Conservation (phyloP, 2,329 filamentous ascomycete species). For the Thermoascus crustaceus region DNA sequence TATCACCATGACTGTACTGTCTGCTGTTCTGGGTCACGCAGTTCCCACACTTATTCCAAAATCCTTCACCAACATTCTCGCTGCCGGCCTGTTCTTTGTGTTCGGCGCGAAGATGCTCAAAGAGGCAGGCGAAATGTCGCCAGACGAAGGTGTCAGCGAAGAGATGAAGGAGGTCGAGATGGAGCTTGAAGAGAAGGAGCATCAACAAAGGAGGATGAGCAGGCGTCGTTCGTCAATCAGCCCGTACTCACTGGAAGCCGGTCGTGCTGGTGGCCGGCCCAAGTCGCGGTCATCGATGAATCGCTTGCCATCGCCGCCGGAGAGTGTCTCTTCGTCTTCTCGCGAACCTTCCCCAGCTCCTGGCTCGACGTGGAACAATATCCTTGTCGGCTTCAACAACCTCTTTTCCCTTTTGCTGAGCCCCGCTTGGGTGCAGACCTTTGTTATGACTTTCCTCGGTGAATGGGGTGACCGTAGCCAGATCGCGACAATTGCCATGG, state of each 20-base stretch:
- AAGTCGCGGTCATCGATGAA: constrained; percentile 63
- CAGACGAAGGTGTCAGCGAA: constrained; percentile 83
- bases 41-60: constrained; percentile 86
- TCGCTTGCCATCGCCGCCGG: constrained; percentile 69
- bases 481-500: constrained; percentile 98
- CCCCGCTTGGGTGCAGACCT: constrained; percentile 97
- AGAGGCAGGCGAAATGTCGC: constrained; percentile 82
- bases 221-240: constrained; percentile 61
- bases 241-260: constrained; percentile 73
- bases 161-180: constrained; percentile 97
- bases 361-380: constrained; percentile 36
- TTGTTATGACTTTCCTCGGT: constrained; percentile 96
- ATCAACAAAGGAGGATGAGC: constrained; percentile 58
- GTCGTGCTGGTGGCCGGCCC: constrained; percentile 52
- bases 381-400: constrained; percentile 66
- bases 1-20: constrained; percentile 89
- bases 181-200: constrained; percentile 89
- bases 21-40: constrained; percentile 83
- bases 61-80: constrained; percentile 79
- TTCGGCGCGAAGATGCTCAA: constrained; percentile 78
- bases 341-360: constrained; percentile 49
- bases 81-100: constrained; percentile 75
- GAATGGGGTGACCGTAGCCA: constrained; percentile 98
- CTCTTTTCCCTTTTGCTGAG: constrained; percentile 80
- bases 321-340: constrained; percentile 70